Evolutionary conservation across 257 asterid species (phyloP), one percentile per base, ranked within the genome.

Genomic region (Handroanthus guayacan): DNA sequence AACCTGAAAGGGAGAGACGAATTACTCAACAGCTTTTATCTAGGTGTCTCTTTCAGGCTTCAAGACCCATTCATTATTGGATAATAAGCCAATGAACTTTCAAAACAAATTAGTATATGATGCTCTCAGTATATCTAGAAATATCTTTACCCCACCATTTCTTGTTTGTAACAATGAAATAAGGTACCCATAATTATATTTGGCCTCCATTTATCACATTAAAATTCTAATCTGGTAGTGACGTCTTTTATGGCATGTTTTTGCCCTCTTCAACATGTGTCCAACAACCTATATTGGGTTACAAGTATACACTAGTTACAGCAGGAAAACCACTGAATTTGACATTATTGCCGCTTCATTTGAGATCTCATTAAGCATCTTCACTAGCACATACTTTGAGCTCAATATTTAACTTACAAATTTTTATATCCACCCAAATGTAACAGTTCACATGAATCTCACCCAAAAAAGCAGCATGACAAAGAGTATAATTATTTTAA

Each of bases 31-130:
- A 41, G 50, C 62, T 55, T 63, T 50, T 9, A 20, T 17, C 16
- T 17, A 38, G 70, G 72, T 48, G 76, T 71, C 80, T 38, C 55
- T 74, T 56, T 62, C 76, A 62, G 74, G 71, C 5, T 58, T 65
- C 52, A 70, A 58, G 52, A 67, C 61, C 78, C 48, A 55, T 12
- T 34, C 37, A 57, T 61, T 4, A 36, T 44, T 74, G 76, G 55
- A 64, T 14, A 25, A 74, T 71, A 8, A 57, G 84, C 56, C 57
- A 25, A 45, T 8, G 43, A 31, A 75, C 69, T 54, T 17, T 37
- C 1, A 16, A 76, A 45, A 6, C 67, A 31, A 76, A 44, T 62
- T 67, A 51, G 66, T n/a, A 52, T 41, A 74, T 51, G 47, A 20
- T 37, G 60, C 58, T 10, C 61, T 50, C 66, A 44, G 41, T 52